A percentile compares a stretch with the other conserved stretches of the same genome.
These are phyloP conservation scores for Eruca vesicaria DNA, from an alignment of 441 rosid species.

Conservation along the genomic window DNA sequence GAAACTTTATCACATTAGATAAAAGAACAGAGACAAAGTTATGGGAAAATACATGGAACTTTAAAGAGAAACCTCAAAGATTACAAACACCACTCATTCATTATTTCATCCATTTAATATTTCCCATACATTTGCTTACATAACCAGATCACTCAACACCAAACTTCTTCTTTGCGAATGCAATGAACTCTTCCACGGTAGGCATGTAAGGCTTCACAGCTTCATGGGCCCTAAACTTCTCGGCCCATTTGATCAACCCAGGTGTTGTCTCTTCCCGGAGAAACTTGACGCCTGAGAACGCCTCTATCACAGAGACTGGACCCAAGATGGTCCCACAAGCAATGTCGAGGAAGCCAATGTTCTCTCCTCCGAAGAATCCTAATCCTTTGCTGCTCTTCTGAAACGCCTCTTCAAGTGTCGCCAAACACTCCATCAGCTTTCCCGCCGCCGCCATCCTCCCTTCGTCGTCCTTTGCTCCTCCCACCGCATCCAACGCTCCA, in stretches of 20 bases:
- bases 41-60: not conserved
- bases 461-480: constrained; percentile 37
- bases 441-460: constrained; percentile 38
- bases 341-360: constrained; percentile 57
- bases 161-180: constrained; percentile 40
- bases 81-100: not conserved
- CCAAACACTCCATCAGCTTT: constrained; percentile 39
- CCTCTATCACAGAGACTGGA: constrained; percentile 48
- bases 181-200: constrained; percentile 52
- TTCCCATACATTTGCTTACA: not conserved
- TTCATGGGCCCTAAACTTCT: constrained; percentile 42
- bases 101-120: not conserved
- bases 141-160: not conserved
- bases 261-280: constrained; percentile 48
- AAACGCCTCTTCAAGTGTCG: constrained; percentile 50
- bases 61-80: not conserved
- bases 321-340: constrained; percentile 55
- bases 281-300: constrained; percentile 31
- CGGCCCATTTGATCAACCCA: constrained; percentile 51
- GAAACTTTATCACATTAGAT: too few relatives aligned
- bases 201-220: constrained; percentile 60
- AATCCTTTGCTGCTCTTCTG: constrained; percentile 50
- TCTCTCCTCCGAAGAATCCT: constrained; percentile 61
- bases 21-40: not conserved
- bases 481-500: constrained; percentile 33